phyloP scores from a whole-genome alignment of 495 filamentous ascomycete species.

The Penicillium paxilli region DNA sequence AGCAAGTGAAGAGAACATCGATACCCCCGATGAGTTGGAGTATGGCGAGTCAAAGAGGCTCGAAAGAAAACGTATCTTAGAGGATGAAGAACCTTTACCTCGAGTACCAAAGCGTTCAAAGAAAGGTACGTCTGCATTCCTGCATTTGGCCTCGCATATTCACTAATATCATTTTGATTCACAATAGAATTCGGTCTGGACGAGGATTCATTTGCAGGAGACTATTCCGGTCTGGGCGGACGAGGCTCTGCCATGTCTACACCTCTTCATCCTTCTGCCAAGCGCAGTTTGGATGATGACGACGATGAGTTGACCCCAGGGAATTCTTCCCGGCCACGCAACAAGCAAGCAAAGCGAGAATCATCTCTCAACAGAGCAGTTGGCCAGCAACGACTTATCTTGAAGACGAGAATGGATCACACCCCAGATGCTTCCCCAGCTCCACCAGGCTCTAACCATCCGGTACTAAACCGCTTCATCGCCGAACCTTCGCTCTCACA shows the following conservation, averaged over 20 bases:
- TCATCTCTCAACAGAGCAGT: slow-evolving; percentile 37
- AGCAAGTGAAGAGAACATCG: slow-evolving; percentile 83
- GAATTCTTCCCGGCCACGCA: slow-evolving; percentile 32
- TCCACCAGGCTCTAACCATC: slow-evolving; percentile 48
- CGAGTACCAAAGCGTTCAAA: slow-evolving; percentile 58
- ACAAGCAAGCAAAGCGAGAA: slow-evolving; percentile 39
- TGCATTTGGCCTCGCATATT: background rate
- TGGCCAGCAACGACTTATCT: slow-evolving; percentile 45
- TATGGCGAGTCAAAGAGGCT: slow-evolving; percentile 84
- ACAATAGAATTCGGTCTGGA: slow-evolving; percentile 35
- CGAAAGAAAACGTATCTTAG: slow-evolving; percentile 78
- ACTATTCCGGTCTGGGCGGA: slow-evolving; percentile 35
- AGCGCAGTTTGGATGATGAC: slow-evolving; percentile 34
- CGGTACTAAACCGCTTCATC: slow-evolving; percentile 49
- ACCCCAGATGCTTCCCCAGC: slow-evolving; percentile 50
- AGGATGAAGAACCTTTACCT: slow-evolving; percentile 61
- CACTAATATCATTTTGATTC: slow-evolving; percentile 1
- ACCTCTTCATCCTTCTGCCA: slow-evolving; percentile 39
- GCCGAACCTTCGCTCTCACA: slow-evolving; percentile 37
- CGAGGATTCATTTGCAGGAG: slow-evolving; percentile 36
- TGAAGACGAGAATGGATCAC: slow-evolving; percentile 51
- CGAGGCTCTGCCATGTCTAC: slow-evolving; percentile 43
- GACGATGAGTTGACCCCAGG: slow-evolving; percentile 41
- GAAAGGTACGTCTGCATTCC: slow-evolving; percentile 45
- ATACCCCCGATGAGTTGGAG: slow-evolving; percentile 78